Percentiles rank a stretch among this genome's conserved stretches.
Conservation (phyloP, 345 rosid species). For the Hevea brasiliensis region DNA sequence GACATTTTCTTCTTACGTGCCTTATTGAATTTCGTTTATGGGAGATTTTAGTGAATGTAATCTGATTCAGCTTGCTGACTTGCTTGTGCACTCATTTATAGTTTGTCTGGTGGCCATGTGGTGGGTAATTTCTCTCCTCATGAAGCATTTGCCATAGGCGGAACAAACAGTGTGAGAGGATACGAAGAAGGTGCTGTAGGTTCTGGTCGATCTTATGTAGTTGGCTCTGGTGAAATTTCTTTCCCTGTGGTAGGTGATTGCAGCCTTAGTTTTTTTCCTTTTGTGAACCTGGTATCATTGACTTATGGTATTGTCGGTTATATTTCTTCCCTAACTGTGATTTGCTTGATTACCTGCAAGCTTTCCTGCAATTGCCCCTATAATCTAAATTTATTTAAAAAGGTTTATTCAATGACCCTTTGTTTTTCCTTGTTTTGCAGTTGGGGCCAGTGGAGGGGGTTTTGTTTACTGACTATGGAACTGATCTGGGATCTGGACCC, state of each 20-base stretch:
- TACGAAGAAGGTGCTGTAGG: conserved; percentile 98
- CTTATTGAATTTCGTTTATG: conserved; percentile 1
- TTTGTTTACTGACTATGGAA: too few species aligned
- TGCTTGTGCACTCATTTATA: conserved; percentile 28
- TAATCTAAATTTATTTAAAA: too few species aligned
- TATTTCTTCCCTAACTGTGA: neutral
- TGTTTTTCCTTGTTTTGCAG: too few species aligned
- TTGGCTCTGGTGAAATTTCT: conserved; percentile 85
- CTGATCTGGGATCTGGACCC: too few species aligned
- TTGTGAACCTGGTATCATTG: neutral
- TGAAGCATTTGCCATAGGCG: conserved; percentile 91
- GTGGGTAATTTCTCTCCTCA: conserved; percentile 90
- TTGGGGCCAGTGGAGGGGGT: too few species aligned
- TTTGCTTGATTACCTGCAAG: neutral
- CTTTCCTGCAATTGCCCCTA: neutral
- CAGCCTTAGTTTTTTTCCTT: neutral
- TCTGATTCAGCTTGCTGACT: conserved; percentile 23
- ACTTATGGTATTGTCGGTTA: neutral
- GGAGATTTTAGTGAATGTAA: neutral
- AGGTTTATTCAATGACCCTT: too few species aligned
- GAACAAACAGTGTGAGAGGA: conserved; percentile 95
- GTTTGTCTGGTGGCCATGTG: conserved; percentile 86
- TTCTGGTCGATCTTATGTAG: conserved; percentile 86
- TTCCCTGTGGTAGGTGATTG: conserved; percentile 69
- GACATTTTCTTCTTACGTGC: neutral